Evolutionary conservation across 208 protist genomes (phyloP), one percentile per base, ranked within the genome.

Genomic region (Crithidia expoeki): DNA sequence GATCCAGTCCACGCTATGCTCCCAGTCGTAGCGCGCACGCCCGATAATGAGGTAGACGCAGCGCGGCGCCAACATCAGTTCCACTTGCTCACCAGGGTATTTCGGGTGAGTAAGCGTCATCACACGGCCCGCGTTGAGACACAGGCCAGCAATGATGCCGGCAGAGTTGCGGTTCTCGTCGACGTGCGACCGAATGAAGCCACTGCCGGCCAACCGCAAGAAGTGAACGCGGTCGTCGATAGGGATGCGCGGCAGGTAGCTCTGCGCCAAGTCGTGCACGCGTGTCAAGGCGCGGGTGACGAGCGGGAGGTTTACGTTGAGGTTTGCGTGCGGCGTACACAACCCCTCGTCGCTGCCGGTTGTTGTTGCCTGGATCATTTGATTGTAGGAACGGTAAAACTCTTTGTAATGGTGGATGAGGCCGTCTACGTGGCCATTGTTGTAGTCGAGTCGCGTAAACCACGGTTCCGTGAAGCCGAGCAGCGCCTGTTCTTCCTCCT

Each of bases 341-440:
- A 67, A 25, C 14, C 66, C 66, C 28, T 64, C 34, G 42, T 68
- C 59, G 46, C 64, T 68, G 46, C 52, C 53, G 17, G 61, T 60
- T n/a, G 34, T n/a, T n/a, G 61, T 58, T 12, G 56, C 55, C 32
- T 63, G 74, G 53, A 73, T 80, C 32, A 94, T 64, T 46, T 82
- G 72, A 17, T 74, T 56, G 55, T 88, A 95, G 21, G 84, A 86
- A 27, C 90, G 90, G 68, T 95, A 95, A 68, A 95, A 95, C 72
- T 95, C 86, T 67, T 90, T 93, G 76, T 92, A 95, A 66, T 95
- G 86, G 50, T 95, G 90, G 34, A 95, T 95, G 51, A 95, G 76
- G 4, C 83, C 86, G 57, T 95, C 90, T 58, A 86, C 57, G 65
- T 95, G 90, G 14, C 80, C 85, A 44, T 90, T 81, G 63, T 83